phyloP scores from a whole-genome alignment of 129 eudicot species.

The Tanacetum coccineum region DNA sequence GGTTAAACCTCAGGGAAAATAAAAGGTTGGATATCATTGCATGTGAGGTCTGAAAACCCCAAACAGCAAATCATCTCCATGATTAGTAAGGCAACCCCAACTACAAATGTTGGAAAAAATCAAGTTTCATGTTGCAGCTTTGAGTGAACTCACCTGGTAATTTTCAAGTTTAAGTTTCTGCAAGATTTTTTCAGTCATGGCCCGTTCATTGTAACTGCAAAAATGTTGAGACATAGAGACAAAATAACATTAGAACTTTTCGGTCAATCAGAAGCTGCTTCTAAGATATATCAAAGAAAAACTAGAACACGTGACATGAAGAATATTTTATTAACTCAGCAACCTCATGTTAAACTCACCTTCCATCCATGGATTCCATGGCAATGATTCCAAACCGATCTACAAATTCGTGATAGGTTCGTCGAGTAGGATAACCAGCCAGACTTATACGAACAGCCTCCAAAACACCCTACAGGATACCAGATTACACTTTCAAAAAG shows the following conservation, averaged over 20 bases:
- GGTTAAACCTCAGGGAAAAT: background rate
- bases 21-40: conserved; percentile 1
- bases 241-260: no score
- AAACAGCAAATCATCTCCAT: conserved; percentile 11
- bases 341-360: conserved; percentile 39
- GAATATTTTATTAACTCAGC: background rate
- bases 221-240: no score
- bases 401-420: conserved; percentile 86
- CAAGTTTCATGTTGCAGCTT: conserved; percentile 4
- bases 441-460: conserved; percentile 97
- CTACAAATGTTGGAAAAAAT: background rate
- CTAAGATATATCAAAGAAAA: no score
- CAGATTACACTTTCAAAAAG: conserved; percentile 18
- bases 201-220: conserved; percentile 75
- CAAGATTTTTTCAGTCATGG: conserved; percentile 72
- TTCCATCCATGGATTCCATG: conserved; percentile 66
- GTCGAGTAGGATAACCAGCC: conserved; percentile 96
- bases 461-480: conserved; percentile 82
- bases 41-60: background rate
- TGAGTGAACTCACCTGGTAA: conserved; percentile 62
- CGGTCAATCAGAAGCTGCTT: no score
- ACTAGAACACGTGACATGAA: no score
- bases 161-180: conserved; percentile 75
- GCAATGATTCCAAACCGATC: conserved; percentile 89
- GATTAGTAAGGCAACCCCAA: conserved; percentile 8